These are phyloP conservation scores for Penicillium psychrosexuale DNA, from an alignment of 2,329 filamentous ascomycete genomes.

Conservation along the genomic window DNA sequence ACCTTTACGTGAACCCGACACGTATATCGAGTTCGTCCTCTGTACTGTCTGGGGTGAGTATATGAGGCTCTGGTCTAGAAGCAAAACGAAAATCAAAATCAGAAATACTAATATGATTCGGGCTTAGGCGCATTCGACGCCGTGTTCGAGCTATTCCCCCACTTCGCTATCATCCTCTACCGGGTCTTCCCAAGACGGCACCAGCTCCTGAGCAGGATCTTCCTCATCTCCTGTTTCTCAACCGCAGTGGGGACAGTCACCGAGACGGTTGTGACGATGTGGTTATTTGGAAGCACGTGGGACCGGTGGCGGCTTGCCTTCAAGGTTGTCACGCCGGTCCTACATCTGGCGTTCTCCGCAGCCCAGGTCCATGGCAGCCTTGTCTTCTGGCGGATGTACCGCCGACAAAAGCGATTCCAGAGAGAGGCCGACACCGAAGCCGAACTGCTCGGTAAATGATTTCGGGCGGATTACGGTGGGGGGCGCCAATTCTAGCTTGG, in stretches of 20 bases:
- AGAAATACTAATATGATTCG: not conserved
- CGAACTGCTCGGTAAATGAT: not conserved
- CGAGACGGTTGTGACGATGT: slow-evolving; percentile 47
- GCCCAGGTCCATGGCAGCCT: slow-evolving; percentile 45
- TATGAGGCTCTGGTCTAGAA: rapidly evolving
- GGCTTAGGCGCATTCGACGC: slow-evolving; percentile 46
- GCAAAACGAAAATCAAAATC: not conserved
- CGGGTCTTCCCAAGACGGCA: slow-evolving; percentile 41
- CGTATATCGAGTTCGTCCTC: slow-evolving; percentile 38
- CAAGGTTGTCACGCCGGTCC: slow-evolving; percentile 44
- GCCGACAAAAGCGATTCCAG: slow-evolving; percentile 13
- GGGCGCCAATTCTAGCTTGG: too few relatives aligned
- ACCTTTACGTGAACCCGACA: slow-evolving; percentile 28
- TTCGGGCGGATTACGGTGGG: not conserved
- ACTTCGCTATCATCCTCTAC: slow-evolving; percentile 48
- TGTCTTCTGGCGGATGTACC: slow-evolving; percentile 44
- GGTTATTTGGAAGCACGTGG: slow-evolving; percentile 46
- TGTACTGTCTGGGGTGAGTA: slow-evolving; percentile 42
- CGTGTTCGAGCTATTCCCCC: slow-evolving; percentile 47
- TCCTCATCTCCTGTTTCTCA: slow-evolving; percentile 36
- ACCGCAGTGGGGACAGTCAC: slow-evolving; percentile 40
- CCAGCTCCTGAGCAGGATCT: slow-evolving; percentile 40
- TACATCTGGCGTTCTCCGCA: slow-evolving; percentile 43
- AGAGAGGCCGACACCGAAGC: not conserved
- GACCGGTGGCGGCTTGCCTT: slow-evolving; percentile 43